These are phyloP conservation scores for Fusarium secorum DNA, from an alignment of 2,329 filamentous ascomycete species.

Conservation along the genomic window DNA sequence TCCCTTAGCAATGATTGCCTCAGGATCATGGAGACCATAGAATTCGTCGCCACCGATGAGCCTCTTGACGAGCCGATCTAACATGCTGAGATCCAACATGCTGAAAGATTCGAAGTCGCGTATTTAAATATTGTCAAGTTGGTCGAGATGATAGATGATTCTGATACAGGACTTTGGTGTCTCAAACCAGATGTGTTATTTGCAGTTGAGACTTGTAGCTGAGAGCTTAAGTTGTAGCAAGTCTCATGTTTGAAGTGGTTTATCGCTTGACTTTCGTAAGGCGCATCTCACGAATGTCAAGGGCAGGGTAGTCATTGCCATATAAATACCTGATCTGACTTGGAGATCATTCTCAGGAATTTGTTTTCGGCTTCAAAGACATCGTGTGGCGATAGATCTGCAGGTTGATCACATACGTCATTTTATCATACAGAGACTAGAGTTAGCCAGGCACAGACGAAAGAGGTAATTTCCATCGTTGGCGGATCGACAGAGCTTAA, in stretches of 20 bases:
- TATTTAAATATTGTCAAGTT: background rate
- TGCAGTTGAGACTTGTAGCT: background rate
- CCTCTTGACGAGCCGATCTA: background rate
- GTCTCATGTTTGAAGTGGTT: background rate
- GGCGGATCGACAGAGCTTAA: background rate
- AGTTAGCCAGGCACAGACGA: background rate
- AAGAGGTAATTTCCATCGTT: background rate
- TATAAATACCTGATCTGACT: background rate
- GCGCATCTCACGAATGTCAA: rapidly evolving
- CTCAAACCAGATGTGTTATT: rapidly evolving
- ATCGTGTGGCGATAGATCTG: background rate
- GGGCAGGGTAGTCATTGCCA: rapidly evolving
- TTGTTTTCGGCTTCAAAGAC: too few relatives aligned
- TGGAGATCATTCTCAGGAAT: rapidly evolving
- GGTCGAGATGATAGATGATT: background rate
- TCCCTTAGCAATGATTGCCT: background rate
- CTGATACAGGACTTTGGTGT: rapidly evolving
- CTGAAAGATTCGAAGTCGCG: background rate
- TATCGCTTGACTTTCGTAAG: rapidly evolving
- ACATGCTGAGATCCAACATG: background rate
- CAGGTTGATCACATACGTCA: background rate
- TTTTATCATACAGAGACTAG: rapidly evolving
- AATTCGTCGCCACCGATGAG: background rate
- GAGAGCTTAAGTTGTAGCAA: rapidly evolving
- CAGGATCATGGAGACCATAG: background rate